A percentile compares a stretch with the other conserved stretches of the same genome.
phyloP scores from a whole-genome alignment of 2,329 filamentous ascomycete genomes.

The Trichoderma sp. region DNA sequence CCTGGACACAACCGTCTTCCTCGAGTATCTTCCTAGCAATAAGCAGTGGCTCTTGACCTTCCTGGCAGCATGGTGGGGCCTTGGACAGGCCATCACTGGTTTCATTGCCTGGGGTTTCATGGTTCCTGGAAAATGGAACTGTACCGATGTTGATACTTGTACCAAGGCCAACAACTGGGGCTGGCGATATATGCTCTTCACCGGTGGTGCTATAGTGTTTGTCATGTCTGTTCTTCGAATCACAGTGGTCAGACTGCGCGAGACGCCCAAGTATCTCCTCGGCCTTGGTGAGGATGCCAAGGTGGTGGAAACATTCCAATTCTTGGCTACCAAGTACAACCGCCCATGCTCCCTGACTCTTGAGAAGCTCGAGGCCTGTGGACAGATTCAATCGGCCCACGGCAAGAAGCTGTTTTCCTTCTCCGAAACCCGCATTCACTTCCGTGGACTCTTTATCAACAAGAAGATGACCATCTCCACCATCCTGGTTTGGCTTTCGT shows the following conservation, averaged over 20 bases:
- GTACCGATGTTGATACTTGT: slow-evolving; percentile 46
- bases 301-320: slow-evolving; percentile 50
- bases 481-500: slow-evolving; percentile 65
- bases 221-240: slow-evolving; percentile 48
- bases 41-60: slow-evolving; percentile 51
- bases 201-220: slow-evolving; percentile 47
- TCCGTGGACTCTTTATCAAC: slow-evolving; percentile 66
- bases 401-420: slow-evolving; percentile 36
- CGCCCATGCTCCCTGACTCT: slow-evolving; percentile 44
- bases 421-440: slow-evolving; percentile 48
- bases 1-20: slow-evolving; percentile 53
- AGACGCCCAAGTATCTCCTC: slow-evolving; percentile 53
- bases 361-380: slow-evolving; percentile 49
- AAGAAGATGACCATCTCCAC: slow-evolving; percentile 62
- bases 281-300: slow-evolving; percentile 49
- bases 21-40: slow-evolving; percentile 51
- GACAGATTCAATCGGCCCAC: slow-evolving; percentile 42
- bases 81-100: slow-evolving; percentile 51
- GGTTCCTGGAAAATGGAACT: slow-evolving; percentile 52
- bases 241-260: slow-evolving; percentile 47
- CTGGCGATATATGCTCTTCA: slow-evolving; percentile 50
- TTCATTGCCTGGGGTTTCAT: slow-evolving; percentile 49
- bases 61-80: slow-evolving; percentile 52
- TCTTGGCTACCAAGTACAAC: slow-evolving; percentile 49
- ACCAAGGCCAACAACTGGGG: slow-evolving; percentile 48